Evolutionary conservation across 202 grass and related monocot species (phyloP), one percentile per base, ranked within the genome.

Genomic region (Setaria viridis): DNA sequence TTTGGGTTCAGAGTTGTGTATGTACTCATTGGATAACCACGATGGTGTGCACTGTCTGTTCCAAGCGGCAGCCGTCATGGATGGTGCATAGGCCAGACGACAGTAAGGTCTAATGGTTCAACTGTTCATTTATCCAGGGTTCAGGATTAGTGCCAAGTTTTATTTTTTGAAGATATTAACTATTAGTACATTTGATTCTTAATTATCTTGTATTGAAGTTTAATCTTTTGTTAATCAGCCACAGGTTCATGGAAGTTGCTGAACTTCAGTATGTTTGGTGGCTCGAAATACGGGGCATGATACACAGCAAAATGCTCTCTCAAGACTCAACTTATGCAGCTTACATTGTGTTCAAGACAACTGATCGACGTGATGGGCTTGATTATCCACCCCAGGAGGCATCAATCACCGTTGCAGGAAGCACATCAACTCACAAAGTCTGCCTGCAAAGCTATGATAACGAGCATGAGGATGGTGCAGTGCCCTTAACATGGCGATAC

Each of bases 271-370:
- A 11, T n/a, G 79, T 85, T 33, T 90, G 81, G n/a, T 88, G 77
- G 85, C 43, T 93, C 29, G 87, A 92, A 39, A 89, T 90, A 29
- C 72, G 46, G 20, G 74, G 37, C 76, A 84, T 80, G 30, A 90
- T 91, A 6, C 34, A 59, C 9, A 80, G 59, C 72, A 87, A 45
- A 16, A 59, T 80, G 72, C 84, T 92, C 10, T 49, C 86, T 9
- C 74, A 16, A 1, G 72, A 80, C 53, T 82, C 90, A 20, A 42
- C 72, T 2, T 92, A 97, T 4, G 77, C 11, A 0, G 83, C 77
- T 7, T 94, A 77, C 73, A 53, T 94, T 20, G 74, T 97, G 49
- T 96, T 88, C 79, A 96, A 88, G 79, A 25, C 79, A 8, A n/a
- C 50, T 9, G 79, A 80, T 39, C 7, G 1, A 16, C 39, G 55